Percentiles rank a stretch among this genome's conserved stretches.
These are phyloP conservation scores for Wickerhamomyces bisporus DNA, from an alignment of 805 yeast species.

Conservation along the genomic window DNA sequence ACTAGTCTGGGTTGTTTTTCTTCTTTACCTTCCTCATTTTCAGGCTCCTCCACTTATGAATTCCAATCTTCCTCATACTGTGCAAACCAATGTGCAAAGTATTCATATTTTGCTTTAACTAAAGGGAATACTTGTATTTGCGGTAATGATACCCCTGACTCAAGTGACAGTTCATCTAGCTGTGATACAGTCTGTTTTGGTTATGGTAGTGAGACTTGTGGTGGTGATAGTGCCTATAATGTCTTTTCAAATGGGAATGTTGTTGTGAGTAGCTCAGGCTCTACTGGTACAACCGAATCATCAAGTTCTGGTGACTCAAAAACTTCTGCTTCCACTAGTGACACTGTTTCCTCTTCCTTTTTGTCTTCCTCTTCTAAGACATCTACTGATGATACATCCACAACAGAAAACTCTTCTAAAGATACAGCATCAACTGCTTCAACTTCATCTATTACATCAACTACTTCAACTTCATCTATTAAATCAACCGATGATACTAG, in stretches of 20 bases:
- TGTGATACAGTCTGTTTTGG: conserved; percentile 52
- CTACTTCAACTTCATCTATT: conserved; percentile 17
- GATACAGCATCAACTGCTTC: conserved; percentile 10
- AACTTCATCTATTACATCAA: conserved; percentile 18
- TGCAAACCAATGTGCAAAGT: conserved; percentile 34
- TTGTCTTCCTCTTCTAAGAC: conserved; percentile 13
- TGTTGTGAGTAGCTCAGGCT: too few species aligned
- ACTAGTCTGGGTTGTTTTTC: conserved; percentile 16
- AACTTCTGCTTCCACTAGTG: conserved; percentile 6
- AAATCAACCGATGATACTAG: conserved; percentile 20
- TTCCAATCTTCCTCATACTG: conserved; percentile 52
- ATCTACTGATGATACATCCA: conserved; percentile 29
- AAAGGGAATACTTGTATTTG: conserved; percentile 54
- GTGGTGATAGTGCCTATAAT: conserved; percentile 46
- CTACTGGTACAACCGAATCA: conserved; percentile 3
- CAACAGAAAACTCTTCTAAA: conserved; percentile 4
- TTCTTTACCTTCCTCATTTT: conserved; percentile 17
- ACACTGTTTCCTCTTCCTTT: not conserved
- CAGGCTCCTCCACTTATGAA: conserved; percentile 31
- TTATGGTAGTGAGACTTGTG: conserved; percentile 55
- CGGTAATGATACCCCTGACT: conserved; percentile 40
- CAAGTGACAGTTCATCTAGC: conserved; percentile 25
- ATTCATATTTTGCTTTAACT: conserved; percentile 40
- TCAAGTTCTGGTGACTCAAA: not conserved
- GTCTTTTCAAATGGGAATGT: conserved; percentile 34